Percentiles rank a stretch among this genome's conserved stretches.
phyloP scores from a whole-genome alignment of 176 grass and related monocot species.

The Paspalum notatum region DNA sequence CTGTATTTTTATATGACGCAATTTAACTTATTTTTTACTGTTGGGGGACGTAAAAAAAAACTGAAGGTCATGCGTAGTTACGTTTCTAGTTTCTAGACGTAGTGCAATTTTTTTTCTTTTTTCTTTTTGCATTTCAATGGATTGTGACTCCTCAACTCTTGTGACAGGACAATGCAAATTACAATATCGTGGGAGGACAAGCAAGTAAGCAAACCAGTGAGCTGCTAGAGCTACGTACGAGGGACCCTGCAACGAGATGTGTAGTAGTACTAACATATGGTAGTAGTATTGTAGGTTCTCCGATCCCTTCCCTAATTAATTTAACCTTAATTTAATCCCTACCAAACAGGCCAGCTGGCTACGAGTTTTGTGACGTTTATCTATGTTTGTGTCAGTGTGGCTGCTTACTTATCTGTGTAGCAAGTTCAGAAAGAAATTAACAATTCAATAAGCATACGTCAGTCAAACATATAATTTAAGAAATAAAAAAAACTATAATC shows the following conservation, averaged over 20 bases:
- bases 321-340: not conserved
- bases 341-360: not conserved
- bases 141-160: not conserved
- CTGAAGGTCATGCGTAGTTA: no score
- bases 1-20: no score
- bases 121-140: not conserved
- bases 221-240: not conserved
- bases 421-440: not conserved
- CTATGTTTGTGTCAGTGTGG: not conserved
- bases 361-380: not conserved
- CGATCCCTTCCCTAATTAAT: no score
- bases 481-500: not conserved
- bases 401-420: not conserved
- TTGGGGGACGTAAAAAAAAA: no score
- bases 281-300: no score
- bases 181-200: not conserved
- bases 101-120: not conserved
- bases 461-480: not conserved
- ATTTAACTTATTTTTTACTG: no score
- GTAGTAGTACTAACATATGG: not conserved
- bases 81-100: not conserved
- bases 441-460: not conserved
- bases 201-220: not conserved
- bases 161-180: not conserved
- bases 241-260: not conserved